Evolutionary conservation across 768 basidiomycete species (phyloP).

Genomic region (Lentinula lateritia): DNA sequence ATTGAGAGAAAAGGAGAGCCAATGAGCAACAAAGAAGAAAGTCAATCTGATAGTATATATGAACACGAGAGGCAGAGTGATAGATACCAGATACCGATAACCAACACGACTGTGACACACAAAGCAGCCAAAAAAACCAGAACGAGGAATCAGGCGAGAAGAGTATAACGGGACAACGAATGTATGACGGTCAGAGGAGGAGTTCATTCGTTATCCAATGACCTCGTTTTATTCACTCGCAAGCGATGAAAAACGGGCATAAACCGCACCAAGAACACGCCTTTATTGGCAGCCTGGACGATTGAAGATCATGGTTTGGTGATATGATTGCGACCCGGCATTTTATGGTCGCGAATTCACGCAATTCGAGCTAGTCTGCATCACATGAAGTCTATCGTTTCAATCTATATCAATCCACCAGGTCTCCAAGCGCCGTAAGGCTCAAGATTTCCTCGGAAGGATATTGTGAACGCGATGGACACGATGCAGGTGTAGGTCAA

Average conservation of each 20-base stretch:
- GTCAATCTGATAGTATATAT: background rate
- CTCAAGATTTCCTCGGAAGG: background rate
- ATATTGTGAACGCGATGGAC: too few relatives aligned
- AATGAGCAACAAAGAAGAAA: background rate
- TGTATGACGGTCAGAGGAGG: background rate
- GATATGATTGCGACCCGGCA: background rate
- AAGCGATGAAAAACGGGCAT: background rate
- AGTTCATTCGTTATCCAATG: background rate
- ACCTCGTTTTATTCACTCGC: background rate
- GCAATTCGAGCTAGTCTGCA: background rate
- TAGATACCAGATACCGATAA: background rate
- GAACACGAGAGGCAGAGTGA: constrained; percentile 13
- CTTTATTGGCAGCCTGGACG: background rate
- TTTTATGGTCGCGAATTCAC: background rate
- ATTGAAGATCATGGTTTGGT: background rate
- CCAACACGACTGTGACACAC: constrained; percentile 17
- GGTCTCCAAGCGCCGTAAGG: background rate
- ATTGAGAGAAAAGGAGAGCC: background rate
- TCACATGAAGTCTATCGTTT: background rate
- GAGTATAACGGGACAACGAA: background rate
- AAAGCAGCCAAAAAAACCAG: background rate
- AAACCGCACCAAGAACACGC: background rate
- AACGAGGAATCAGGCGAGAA: background rate
- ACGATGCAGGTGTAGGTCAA: background rate
- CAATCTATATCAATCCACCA: background rate